Conservation (phyloP, 768 basidiomycete genomes). For the Leccinum rimulosum region DNA sequence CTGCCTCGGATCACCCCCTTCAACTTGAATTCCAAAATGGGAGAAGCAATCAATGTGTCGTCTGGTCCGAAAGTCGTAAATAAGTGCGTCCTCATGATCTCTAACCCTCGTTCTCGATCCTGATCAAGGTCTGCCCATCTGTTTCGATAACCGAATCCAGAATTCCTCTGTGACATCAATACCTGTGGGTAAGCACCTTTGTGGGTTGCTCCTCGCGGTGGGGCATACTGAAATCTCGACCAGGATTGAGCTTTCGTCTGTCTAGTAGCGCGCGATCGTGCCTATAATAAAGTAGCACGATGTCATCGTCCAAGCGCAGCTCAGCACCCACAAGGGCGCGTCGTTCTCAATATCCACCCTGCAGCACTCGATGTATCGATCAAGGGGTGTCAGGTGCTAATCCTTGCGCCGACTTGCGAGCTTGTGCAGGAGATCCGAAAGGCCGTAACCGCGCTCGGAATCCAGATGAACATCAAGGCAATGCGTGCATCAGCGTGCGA, state of each 20-base stretch:
- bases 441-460: conserved; percentile 90
- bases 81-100: conserved; percentile 62
- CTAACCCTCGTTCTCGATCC: background rate
- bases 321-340: conserved; percentile 98
- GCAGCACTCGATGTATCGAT: conserved; percentile 82
- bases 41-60: conserved; percentile 78
- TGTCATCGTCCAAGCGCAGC: conserved; percentile 98
- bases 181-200: conserved; percentile 78
- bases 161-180: conserved; percentile 96
- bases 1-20: too few species aligned
- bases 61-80: conserved; percentile 93
- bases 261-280: conserved; percentile 98
- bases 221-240: background rate
- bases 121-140: conserved; percentile 34
- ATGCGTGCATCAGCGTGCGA: conserved; percentile 95
- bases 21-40: too few species aligned
- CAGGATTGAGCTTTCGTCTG: conserved; percentile 95
- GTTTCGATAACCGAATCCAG: conserved; percentile 93
- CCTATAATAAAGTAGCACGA: conserved; percentile 98
- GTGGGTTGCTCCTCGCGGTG: background rate
- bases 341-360: conserved; percentile 99
- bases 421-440: conserved; percentile 89
- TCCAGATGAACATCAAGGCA: conserved; percentile 92
- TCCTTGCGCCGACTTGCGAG: conserved; percentile 88
- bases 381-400: conserved; percentile 93